Evolutionary conservation across 2,329 filamentous ascomycete genomes (phyloP), one percentile per base, ranked within the genome.

Genomic region (Ophiosphaerella narmari): DNA sequence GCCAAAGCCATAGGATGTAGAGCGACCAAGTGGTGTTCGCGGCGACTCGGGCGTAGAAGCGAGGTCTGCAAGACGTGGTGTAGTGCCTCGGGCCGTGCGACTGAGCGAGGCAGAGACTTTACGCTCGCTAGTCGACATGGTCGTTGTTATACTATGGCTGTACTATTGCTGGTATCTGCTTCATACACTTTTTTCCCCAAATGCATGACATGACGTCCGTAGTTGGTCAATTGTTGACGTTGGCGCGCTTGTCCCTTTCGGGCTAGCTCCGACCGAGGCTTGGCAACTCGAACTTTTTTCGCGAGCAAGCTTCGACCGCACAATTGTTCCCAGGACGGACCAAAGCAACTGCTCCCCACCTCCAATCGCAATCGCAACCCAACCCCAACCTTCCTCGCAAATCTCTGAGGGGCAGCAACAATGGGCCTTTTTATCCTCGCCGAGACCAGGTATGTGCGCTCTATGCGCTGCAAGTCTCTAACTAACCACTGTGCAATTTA

Each of bases 1-100:
- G 26, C 81, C 82, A 57, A 80, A 83, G 43, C 80, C 77, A 16
- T 80, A 80, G 58, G 64, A 87, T 77, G 65, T 86, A 79, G 60
- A 89, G 72, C 64, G 85, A 74, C 52, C 85, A 82, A 58, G 85
- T 78, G 70, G 70, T 44, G 70, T 73, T 42, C 69, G 69, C 50
- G 70, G 70, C 16, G 63, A 52, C 48, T 70, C 67, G 55, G 67
- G 68, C 14, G 68, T 72, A 39, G 69, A 64, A 34, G 63, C 68
- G 32, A 73, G 67, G 57, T 73, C 69, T 34, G 67, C 66, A 13
- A 73, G 48, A 24, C 70, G 69, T 8, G 68, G 65, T 21, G 68
- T 63, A 7, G 65, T 55, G 39, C 66, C 68, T 56, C 69, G 50
- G n/a, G 60, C 55, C 39, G 64, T 59, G 53, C 70, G 67, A 39